Base-by-base conservation (phyloP, 108 stramenopile genomes). In the Cyclotella choctawhatcheeana region DNA sequence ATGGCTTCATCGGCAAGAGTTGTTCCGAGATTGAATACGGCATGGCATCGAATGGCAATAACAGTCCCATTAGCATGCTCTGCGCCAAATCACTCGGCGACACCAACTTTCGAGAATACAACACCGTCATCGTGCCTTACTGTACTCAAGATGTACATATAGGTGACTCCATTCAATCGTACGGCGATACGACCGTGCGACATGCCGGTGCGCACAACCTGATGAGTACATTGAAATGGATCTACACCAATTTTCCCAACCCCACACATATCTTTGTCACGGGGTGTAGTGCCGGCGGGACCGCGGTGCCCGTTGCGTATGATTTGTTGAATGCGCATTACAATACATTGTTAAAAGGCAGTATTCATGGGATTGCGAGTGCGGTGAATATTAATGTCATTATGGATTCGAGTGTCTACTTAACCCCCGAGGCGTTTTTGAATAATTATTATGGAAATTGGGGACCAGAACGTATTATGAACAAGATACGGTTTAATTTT, bases 111-210 rank as follows among this genome's bases (percentile, higher is more conserved):
- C 62, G 47, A 16, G 69, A 79, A 44, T 85, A 85, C 69, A 82
- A 77, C 31, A 82, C 84, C n/a, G 40, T 85, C 1, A 71, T 82
- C 32, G 72, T 85, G 8, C 84, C 84, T 13, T 85, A 85, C 56
- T 85, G 84, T 61, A 81, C 82, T 3, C 85, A 85, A 64, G 85
- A 85, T 65, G 69, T 83, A 44, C 79, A 83, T 47, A 31, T 80
- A 22, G 85, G 85, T 29, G 76, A 79, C 35, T 63, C 24, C 30
- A 29, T 65, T 43, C 71, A 64, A 33, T 5, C 29, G 3, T 69
- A 55, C 4, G 53, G 53, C 4, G 26, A 54, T 14, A 58, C 13
- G 5, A 75, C 45, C 0, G 67, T 81, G 10, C 69, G 59, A 30
- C 76, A 83, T 31, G 53, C 32, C 21, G 83, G 83, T 5, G 83